Base-by-base conservation (phyloP, 2,329 filamentous ascomycete species). In the Phaeosphaeria sp. region DNA sequence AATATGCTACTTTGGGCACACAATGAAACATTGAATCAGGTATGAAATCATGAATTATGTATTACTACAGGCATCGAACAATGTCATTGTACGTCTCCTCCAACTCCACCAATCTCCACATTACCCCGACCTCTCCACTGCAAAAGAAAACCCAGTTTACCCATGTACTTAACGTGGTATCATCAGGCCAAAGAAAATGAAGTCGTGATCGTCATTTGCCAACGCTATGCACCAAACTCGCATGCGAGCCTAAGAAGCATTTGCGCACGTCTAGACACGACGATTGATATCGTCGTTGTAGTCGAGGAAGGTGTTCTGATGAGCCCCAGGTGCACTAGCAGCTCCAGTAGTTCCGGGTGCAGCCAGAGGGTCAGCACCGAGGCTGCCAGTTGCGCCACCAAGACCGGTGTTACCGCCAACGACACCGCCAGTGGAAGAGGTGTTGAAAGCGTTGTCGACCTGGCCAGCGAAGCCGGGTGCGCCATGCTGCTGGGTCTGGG, bases 231-330 rank as follows among this genome's bases (percentile, higher is more conserved):
- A 53, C 56, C 52, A 62, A 45, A 46, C 36, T 50, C 50, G 52
- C 51, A 50, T 47, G 49, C 44, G 33, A 44, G 30, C 33, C 20
- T 43, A 21, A 21, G 54, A 47, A 43, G 49, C 36, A 54, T 24
- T 17, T 24, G 15, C 22, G 44, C 25, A 20, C 21, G 21, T 55
- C 51, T 75, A 76, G 53, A 66, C 64, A 25, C 64, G 61, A 40
- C 80, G 78, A 49, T 75, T 76, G 64, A 79, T 73, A 42, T 81
- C 79, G 4, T 79, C 78, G 75, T 81, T 81, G 62, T 77, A 64
- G 39, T 72, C 70, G 57, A 36, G 27, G 30, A 39, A 49, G 72
- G 78, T 70, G 60, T 65, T 68, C 15, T 50, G 46, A 17, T 56
- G 36, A 9, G 61, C 53, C 15, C 63, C 60, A 18, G 59, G 51